Evolutionary conservation across 2,329 filamentous ascomycete species (phyloP).

Genomic region (Pseudogymnoascus sp.): DNA sequence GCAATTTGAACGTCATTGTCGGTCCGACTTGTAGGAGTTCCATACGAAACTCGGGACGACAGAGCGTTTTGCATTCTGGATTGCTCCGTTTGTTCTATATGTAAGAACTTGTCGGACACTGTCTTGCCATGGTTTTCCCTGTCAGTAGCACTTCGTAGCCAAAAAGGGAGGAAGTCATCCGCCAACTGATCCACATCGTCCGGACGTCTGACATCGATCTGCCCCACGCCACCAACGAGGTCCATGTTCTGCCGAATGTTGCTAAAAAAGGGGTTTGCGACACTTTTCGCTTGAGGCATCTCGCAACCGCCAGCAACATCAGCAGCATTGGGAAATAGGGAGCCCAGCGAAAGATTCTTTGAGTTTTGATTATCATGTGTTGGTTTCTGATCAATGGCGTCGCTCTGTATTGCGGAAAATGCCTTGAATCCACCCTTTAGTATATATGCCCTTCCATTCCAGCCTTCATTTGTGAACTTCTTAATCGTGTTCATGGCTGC

Average conservation of each 20-base stretch:
- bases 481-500: slow-evolving; percentile 81
- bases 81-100: slow-evolving; percentile 78
- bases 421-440: slow-evolving; percentile 73
- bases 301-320: slow-evolving; percentile 85
- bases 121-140: slow-evolving; percentile 64
- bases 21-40: slow-evolving; percentile 30
- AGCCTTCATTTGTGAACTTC: slow-evolving; percentile 84
- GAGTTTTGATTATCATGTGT: slow-evolving; percentile 28
- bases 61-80: slow-evolving; percentile 84
- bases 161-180: slow-evolving; percentile 52
- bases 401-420: slow-evolving; percentile 60
- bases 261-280: slow-evolving; percentile 81
- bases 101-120: slow-evolving; percentile 75
- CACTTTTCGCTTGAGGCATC: slow-evolving; percentile 61
- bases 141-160: slow-evolving; percentile 65
- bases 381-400: slow-evolving; percentile 48
- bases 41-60: slow-evolving; percentile 50
- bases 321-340: slow-evolving; percentile 44
- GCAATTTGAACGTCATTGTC: slow-evolving; percentile 58
- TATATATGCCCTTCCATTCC: slow-evolving; percentile 63
- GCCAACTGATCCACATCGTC: slow-evolving; percentile 38
- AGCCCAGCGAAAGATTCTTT: slow-evolving; percentile 42
- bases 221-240: slow-evolving; percentile 83
- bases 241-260: slow-evolving; percentile 98
- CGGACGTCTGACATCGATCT: slow-evolving; percentile 57